These are phyloP conservation scores for Forsythia suspensa DNA, from an alignment of 257 asterid genomes.

Conservation along the genomic window DNA sequence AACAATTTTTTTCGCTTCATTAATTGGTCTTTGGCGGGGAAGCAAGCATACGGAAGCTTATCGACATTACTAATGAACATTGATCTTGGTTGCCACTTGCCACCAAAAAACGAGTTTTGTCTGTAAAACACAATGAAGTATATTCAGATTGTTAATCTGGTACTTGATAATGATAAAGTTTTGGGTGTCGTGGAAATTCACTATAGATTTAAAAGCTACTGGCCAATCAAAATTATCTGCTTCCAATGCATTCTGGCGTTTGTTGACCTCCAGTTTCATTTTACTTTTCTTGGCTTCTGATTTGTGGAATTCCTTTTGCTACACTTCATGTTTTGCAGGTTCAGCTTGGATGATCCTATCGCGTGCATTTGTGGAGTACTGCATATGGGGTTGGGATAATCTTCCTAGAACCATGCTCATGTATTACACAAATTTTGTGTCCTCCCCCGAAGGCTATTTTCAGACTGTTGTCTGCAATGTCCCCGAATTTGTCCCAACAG, in stretches of 20 bases:
- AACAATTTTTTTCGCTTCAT: not conserved
- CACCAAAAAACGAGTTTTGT: not conserved
- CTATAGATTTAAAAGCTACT: not conserved
- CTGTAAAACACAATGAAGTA: not conserved
- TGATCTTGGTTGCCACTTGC: not conserved
- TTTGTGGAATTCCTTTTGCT: not conserved
- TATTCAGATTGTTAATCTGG: not conserved
- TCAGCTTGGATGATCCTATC: conserved; percentile 97
- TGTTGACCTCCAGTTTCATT: no score
- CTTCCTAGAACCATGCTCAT: conserved; percentile 89
- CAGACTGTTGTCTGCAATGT: conserved; percentile 85
- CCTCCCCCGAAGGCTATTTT: conserved; percentile 95
- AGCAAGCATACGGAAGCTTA: not conserved
- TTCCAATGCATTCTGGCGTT: not conserved
- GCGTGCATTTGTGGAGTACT: conserved; percentile 75
- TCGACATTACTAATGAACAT: not conserved
- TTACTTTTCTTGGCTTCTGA: not conserved
- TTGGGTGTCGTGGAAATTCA: not conserved
- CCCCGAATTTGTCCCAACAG: conserved; percentile 69
- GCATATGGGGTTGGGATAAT: conserved; percentile 96
- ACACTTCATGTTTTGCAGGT: conserved; percentile 44
- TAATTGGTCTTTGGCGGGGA: not conserved
- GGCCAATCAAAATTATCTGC: not conserved
- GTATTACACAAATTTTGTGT: conserved; percentile 88
- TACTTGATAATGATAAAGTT: not conserved